Conservation (phyloP, 2,329 filamentous ascomycete species). For the Penicillium sp. region DNA sequence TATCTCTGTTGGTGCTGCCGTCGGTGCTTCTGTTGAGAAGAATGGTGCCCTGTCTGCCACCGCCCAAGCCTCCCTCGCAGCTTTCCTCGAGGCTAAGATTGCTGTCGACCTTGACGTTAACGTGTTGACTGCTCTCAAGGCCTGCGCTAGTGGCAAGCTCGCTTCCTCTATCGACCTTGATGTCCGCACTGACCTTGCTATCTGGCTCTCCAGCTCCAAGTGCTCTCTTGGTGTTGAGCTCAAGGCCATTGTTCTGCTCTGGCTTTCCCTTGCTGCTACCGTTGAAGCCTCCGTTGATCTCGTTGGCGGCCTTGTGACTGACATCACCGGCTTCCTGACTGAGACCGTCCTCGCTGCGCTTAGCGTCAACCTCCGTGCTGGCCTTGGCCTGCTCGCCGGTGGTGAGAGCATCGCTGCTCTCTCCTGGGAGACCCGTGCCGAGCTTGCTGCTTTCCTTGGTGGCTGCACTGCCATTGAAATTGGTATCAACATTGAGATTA, state of each 20-base stretch:
- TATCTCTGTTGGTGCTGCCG: constrained; percentile 31
- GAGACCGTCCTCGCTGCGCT: constrained; percentile 25
- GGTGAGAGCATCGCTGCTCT: constrained; percentile 32
- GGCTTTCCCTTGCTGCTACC: constrained; percentile 31
- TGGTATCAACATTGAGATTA: constrained; percentile 44
- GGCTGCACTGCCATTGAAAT: constrained; percentile 24
- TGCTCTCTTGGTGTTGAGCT: constrained; percentile 34
- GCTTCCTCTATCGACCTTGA: constrained; percentile 26
- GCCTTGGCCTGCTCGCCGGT: constrained; percentile 27
- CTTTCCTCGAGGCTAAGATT: constrained; percentile 31
- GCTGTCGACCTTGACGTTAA: constrained; percentile 25
- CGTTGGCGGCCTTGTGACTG: constrained; percentile 22
- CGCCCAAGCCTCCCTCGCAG: constrained; percentile 28
- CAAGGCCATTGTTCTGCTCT: constrained; percentile 34
- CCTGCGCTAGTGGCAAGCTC: constrained; percentile 27
- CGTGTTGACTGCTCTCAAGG: constrained; percentile 27
- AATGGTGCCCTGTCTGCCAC: constrained; percentile 26
- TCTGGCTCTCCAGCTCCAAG: constrained; percentile 29
- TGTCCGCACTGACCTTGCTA: constrained; percentile 27
- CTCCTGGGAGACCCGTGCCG: constrained; percentile 30
- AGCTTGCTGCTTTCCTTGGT: constrained; percentile 34
- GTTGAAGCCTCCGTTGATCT: constrained; percentile 27
- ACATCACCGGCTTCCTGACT: constrained; percentile 29
- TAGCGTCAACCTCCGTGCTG: constrained; percentile 30
- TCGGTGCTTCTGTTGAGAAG: constrained; percentile 27